phyloP scores from a whole-genome alignment of 1,284 basidiomycete genomes.

The Tilletia setariae region DNA sequence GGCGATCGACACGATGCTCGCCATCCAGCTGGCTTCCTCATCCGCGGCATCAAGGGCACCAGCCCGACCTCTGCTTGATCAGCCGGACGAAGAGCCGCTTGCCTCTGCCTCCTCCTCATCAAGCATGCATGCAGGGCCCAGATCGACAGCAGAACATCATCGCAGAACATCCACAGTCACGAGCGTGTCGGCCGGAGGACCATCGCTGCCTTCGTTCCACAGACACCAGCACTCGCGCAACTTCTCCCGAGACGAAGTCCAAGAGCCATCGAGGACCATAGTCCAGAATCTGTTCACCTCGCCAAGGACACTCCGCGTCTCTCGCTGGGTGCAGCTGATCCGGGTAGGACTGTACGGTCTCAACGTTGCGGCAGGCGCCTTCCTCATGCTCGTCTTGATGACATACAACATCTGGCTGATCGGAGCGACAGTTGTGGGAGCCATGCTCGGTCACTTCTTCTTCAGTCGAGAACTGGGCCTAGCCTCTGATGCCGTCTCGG shows the following conservation, averaged over 20 bases:
- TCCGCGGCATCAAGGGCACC: not conserved
- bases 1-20: constrained; percentile 2
- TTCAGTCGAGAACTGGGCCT: constrained; percentile 19
- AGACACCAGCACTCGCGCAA: not conserved
- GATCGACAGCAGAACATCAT: not conserved
- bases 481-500: not conserved
- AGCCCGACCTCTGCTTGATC: not conserved
- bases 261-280: not conserved
- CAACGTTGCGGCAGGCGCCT: constrained; percentile 16
- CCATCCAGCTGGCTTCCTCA: not conserved
- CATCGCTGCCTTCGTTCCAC: not conserved
- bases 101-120: not conserved
- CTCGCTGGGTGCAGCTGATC: constrained; percentile 3
- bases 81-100: not conserved
- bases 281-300: not conserved
- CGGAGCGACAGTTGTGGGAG: not conserved
- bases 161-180: not conserved
- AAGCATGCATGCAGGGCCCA: not conserved
- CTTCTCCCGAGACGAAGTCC: not conserved
- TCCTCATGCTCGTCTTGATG: constrained; percentile 23
- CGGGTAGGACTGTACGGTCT: constrained; percentile 14
- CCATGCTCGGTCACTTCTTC: constrained; percentile 18
- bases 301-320: constrained; percentile 10
- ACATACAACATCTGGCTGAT: constrained; percentile 20
- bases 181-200: too few species aligned